Conservation (phyloP, 306 rosid genomes). For the Trifolium repens region DNA sequence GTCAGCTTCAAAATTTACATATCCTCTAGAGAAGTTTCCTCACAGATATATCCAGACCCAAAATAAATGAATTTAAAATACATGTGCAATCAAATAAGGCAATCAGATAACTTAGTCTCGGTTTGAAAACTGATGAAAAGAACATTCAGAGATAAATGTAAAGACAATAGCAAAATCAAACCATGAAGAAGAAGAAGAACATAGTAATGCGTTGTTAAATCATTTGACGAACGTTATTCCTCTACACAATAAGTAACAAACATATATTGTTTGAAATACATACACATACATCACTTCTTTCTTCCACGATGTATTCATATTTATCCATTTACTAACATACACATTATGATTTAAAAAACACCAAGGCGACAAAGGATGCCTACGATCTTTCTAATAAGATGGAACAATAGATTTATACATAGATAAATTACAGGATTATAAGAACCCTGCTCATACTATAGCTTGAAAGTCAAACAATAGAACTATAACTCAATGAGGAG, state of each 20-base stretch:
- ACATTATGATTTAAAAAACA: constrained; percentile 1
- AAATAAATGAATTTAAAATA: constrained; percentile 16
- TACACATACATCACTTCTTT: constrained; percentile 4
- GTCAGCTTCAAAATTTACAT: constrained; percentile 24
- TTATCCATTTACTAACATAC: background rate
- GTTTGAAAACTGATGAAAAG: constrained; percentile 14
- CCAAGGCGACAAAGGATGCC: background rate
- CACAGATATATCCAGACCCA: background rate
- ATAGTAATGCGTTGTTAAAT: background rate
- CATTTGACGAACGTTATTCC: background rate
- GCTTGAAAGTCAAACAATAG: background rate
- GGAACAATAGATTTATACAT: background rate
- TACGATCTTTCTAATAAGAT: background rate
- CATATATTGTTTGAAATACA: constrained; percentile 1
- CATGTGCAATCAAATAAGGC: constrained; percentile 14
- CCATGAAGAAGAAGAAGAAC: constrained; percentile 9
- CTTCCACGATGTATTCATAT: constrained; percentile 1
- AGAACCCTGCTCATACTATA: background rate
- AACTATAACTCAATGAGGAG: background rate
- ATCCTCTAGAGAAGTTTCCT: constrained; percentile 32
- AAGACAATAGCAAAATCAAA: constrained; percentile 21
- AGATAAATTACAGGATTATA: background rate
- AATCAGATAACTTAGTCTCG: constrained; percentile 14
- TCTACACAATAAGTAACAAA: constrained; percentile 23
- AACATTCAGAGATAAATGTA: background rate